Evolutionary conservation across 495 filamentous ascomycete genomes (phyloP).

Genomic region (Aspergillus conjunctus): DNA sequence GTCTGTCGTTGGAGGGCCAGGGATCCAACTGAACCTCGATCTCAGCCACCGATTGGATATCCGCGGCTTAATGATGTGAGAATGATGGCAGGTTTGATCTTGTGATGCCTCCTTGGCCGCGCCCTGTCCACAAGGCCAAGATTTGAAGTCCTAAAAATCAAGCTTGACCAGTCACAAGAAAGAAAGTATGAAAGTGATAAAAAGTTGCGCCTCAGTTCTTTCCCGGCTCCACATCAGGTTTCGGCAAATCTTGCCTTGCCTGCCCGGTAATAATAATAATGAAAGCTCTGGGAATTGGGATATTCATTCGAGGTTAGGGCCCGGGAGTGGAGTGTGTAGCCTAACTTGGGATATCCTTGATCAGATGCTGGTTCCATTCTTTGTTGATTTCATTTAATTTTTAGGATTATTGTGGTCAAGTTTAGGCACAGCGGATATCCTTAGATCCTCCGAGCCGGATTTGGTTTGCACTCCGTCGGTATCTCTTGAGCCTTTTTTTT

Average conservation of each 20-base stretch:
- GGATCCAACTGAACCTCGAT: not conserved
- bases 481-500: not conserved
- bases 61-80: not conserved
- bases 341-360: no score
- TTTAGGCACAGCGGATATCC: no score
- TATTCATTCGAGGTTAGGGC: no score
- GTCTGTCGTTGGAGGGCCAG: not conserved
- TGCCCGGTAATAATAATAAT: not conserved
- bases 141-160: no score
- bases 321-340: no score
- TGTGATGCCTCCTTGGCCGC: not conserved
- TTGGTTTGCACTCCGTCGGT: no score
- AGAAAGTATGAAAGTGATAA: not conserved
- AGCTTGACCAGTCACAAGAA: not conserved
- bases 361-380: no score
- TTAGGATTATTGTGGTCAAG: no score
- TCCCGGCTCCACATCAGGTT: conserved; percentile 25
- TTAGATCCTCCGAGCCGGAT: no score
- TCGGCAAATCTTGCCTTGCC: conserved; percentile 29
- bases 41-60: not conserved
- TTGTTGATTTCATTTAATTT: no score
- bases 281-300: not conserved
- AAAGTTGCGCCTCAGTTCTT: conserved; percentile 15
- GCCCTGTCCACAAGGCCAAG: not conserved
- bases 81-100: not conserved